Percentiles rank a stretch among this genome's conserved stretches.
phyloP scores from a whole-genome alignment of 805 yeast genomes.

The Spathaspora arborariae region DNA sequence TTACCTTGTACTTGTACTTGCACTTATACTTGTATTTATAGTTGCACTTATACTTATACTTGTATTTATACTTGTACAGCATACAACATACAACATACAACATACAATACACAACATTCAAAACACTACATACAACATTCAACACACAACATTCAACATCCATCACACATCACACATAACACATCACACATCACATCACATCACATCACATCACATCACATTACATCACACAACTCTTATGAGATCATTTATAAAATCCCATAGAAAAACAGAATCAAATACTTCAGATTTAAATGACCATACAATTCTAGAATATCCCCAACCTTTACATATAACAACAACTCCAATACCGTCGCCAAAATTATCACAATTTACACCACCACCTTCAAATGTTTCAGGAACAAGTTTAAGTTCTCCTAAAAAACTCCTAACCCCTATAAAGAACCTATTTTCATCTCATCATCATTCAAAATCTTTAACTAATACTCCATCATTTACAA shows the following conservation, averaged over 20 bases:
- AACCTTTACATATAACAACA: conserved; percentile 1
- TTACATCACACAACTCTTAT: conserved; percentile 5
- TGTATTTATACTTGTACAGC: too few relatives aligned
- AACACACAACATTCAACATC: too few relatives aligned
- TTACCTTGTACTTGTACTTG: too few relatives aligned
- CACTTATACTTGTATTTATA: too few relatives aligned
- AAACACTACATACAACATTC: too few relatives aligned
- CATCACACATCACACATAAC: too few relatives aligned
- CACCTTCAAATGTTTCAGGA: conserved; percentile 9
- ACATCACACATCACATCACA: background rate
- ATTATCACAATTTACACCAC: conserved; percentile 17
- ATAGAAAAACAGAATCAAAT: conserved; percentile 17
- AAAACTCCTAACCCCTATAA: conserved; percentile 34
- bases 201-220: background rate
- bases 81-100: too few relatives aligned
- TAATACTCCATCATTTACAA: background rate
- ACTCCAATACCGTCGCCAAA: conserved; percentile 22
- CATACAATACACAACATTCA: too few relatives aligned
- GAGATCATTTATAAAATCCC: conserved; percentile 29
- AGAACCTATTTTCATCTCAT: conserved; percentile 22
- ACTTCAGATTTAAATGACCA: conserved; percentile 1
- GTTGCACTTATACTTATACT: too few relatives aligned
- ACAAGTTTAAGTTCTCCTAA: conserved; percentile 26
- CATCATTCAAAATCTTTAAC: conserved; percentile 1
- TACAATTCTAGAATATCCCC: background rate